These are phyloP conservation scores for Myxozyma vanderwaltii DNA, from an alignment of 805 yeast species.

Conservation along the genomic window DNA sequence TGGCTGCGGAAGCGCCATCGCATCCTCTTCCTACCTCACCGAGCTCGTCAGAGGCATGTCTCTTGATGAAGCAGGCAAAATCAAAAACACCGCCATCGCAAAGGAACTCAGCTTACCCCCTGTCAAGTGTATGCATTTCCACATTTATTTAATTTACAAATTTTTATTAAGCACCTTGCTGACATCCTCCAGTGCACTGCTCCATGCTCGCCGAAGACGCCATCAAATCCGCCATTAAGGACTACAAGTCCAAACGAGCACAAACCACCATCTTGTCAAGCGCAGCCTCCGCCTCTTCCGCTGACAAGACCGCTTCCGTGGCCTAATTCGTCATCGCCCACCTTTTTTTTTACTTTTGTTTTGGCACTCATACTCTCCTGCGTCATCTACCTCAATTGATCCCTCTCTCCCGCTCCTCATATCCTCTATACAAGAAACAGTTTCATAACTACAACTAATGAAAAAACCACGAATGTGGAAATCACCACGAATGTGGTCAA, in stretches of 20 bases:
- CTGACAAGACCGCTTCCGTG: conserved; percentile 1
- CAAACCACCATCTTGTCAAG: conserved; percentile 41
- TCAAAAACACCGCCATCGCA: conserved; percentile 93
- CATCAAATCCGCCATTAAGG: conserved; percentile 94
- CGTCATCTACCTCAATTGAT: neutral
- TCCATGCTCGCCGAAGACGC: conserved; percentile 99
- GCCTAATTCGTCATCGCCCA: neutral
- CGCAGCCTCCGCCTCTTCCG: conserved; percentile 1
- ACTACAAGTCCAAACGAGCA: conserved; percentile 80
- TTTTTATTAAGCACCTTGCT: too few relatives aligned
- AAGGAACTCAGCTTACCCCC: conserved; percentile 94
- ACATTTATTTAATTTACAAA: neutral
- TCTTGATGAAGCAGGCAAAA: conserved; percentile 86
- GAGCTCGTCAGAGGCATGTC: conserved; percentile 94
- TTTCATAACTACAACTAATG: too few relatives aligned
- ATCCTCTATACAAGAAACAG: too few relatives aligned
- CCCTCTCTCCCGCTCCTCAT: too few relatives aligned
- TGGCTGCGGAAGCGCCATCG: conserved; percentile 99
- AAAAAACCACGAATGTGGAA: neutral
- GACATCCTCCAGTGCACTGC: conserved; percentile 89
- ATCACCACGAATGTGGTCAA: neutral
- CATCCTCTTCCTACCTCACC: conserved; percentile 91
- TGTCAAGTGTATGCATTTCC: conserved; percentile 56
- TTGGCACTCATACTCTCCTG: too few relatives aligned
- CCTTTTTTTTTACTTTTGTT: too few relatives aligned